Evolutionary conservation across 345 rosid genomes (phyloP).

Genomic region (Aurinia saxatilis): DNA sequence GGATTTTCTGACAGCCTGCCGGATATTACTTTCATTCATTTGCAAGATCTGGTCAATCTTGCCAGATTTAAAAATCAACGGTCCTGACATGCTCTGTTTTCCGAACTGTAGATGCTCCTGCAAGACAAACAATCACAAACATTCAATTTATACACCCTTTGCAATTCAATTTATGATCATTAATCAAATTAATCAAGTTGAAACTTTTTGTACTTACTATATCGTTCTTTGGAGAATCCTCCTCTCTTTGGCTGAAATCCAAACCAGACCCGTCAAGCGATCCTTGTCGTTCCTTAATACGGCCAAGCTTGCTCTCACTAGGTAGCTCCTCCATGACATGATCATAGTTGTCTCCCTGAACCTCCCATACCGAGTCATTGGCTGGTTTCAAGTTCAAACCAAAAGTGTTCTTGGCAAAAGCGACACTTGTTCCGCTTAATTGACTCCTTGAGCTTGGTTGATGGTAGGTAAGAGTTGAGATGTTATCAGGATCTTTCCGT

Average conservation of each 20-base stretch:
- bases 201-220: slow-evolving; percentile 22
- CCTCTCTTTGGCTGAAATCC: slow-evolving; percentile 28
- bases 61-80: slow-evolving; percentile 35
- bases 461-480: slow-evolving; percentile 40
- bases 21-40: slow-evolving; percentile 50
- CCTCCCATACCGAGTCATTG: slow-evolving; percentile 11
- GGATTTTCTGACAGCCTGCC: slow-evolving; percentile 42
- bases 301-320: slow-evolving; percentile 17
- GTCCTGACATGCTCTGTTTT: slow-evolving; percentile 40
- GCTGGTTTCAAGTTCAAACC: slow-evolving; percentile 22
- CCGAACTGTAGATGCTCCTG: slow-evolving; percentile 16
- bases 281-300: slow-evolving; percentile 20
- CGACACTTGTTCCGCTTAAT: slow-evolving; percentile 36
- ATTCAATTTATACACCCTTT: not conserved
- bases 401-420: slow-evolving; percentile 36
- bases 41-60: slow-evolving; percentile 40
- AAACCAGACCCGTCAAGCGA: slow-evolving; percentile 30
- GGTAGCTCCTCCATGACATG: slow-evolving; percentile 11
- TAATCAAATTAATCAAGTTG: too few relatives aligned
- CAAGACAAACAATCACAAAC: not conserved
- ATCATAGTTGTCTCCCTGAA: slow-evolving; percentile 13
- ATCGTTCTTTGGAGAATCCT: slow-evolving; percentile 20
- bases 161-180: not conserved
- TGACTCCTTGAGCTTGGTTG: slow-evolving; percentile 39
- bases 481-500: slow-evolving; percentile 37